These are phyloP conservation scores for Sphaerulina populicola DNA, from an alignment of 2,329 filamentous ascomycete species.

Conservation along the genomic window DNA sequence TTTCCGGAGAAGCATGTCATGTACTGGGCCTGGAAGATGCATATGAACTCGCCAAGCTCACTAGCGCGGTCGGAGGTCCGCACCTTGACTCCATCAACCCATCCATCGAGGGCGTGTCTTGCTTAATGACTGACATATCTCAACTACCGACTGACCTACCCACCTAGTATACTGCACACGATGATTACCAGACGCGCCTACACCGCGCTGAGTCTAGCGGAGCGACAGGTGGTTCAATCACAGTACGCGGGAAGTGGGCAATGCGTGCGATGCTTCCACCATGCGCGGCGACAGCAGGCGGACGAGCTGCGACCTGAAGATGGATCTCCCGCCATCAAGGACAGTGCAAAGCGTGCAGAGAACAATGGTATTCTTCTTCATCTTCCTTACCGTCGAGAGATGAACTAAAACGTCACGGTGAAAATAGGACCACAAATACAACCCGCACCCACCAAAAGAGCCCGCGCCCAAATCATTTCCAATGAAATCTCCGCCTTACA, in stretches of 20 bases:
- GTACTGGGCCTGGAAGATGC: too few relatives aligned
- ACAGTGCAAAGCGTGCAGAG: conserved; percentile 2
- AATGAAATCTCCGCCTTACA: conserved; percentile 24
- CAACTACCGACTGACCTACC: too few relatives aligned
- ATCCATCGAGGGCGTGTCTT: neutral
- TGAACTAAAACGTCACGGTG: neutral
- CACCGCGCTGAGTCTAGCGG: conserved; percentile 15
- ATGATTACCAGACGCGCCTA: conserved; percentile 17
- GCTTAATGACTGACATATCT: neutral
- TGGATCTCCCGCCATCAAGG: conserved; percentile 9
- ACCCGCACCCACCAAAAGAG: conserved; percentile 3
- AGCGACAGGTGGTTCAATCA: conserved; percentile 15
- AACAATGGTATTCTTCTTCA: conserved; percentile 3
- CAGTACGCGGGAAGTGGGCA: conserved; percentile 16
- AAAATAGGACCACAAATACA: conserved; percentile 8
- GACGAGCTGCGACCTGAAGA: conserved; percentile 9
- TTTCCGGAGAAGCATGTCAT: too few relatives aligned
- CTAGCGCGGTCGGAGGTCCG: neutral
- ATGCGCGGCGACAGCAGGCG: conserved; percentile 11
- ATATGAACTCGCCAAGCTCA: neutral
- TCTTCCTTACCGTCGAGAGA: neutral
- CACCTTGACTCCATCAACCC: neutral
- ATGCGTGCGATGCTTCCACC: conserved; percentile 21
- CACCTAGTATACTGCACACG: neutral
- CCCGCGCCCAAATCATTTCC: conserved; percentile 21